Evolutionary conservation across 1,139 yeast genomes (phyloP), one percentile per base, ranked within the genome.

Genomic region (Suhomyces chickasaworum): DNA sequence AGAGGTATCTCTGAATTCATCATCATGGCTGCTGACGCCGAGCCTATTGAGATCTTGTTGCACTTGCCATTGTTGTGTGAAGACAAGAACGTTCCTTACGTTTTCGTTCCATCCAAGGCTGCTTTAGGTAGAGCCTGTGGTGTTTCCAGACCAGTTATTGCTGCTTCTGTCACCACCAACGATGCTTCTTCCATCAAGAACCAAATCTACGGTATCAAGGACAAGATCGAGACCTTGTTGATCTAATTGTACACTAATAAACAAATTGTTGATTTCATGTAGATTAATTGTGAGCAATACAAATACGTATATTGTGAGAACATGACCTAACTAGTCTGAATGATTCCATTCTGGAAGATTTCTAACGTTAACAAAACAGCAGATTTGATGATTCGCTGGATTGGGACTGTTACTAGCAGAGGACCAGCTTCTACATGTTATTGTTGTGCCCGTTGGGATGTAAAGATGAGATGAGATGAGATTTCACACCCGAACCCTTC

Each of bases 91-190:
- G 99, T 93, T 60, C 97, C 99, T 54, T 93, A 93, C 80, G 98
- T 93, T 55, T 93, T 93, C 63, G 98, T 95, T 57, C 97, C 99
- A 58, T 90, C 98, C 62, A 93, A 93, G 82, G 86, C 95, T 64
- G 99, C 99, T 56, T 82, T 95, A 63, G 99, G 99, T 71, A 89
- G 99, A 80, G 98, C 99, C 63, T 93, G 99, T 80, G 99, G 99
- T 78, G 99, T 95, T 59, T 89, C 98, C 52, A 88, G 99, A 81
- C 98, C 99, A 58, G 99, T 95, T 52, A 91, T 93, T 69, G 96
- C 99, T 68, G 98, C 98, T 57, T 88, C 97, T 55, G 95, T 95
- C 68, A 95, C 99, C 68, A 83, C 99, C 58, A 93, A 95, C 77
- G 99, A 95, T 68, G 96, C 97, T 63, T 90, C 98, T 61, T 89